phyloP scores from a whole-genome alignment of 169 alveolate genomes.

The Plasmodium vivax region DNA sequence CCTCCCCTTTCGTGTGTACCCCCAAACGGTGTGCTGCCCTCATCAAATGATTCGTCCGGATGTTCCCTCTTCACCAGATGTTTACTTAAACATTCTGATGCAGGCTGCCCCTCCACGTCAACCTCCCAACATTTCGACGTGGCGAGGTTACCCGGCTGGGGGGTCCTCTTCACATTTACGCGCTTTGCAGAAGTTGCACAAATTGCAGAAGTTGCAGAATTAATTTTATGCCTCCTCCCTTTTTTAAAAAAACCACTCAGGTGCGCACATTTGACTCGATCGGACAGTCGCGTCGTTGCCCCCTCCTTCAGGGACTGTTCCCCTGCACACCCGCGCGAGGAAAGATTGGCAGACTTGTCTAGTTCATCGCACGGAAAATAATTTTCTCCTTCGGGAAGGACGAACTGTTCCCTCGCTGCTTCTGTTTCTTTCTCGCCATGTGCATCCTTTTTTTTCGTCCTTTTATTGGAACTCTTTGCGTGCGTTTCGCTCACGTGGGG shows the following conservation, averaged over 20 bases:
- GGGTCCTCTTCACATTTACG: not conserved
- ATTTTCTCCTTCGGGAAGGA: not conserved
- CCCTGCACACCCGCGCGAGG: not conserved
- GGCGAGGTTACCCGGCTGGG: not conserved
- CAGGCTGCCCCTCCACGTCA: not conserved
- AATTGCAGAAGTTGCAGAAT: not conserved
- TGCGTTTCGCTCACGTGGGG: not conserved
- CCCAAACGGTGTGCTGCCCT: not conserved
- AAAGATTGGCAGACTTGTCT: not conserved
- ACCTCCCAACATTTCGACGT: not conserved
- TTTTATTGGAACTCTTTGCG: not conserved
- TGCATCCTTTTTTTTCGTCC: not conserved
- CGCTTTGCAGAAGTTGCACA: not conserved
- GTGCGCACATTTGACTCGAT: not conserved
- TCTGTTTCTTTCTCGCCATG: not conserved
- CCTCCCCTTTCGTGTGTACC: not conserved
- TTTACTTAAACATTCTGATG: not conserved
- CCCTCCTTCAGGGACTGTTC: not conserved
- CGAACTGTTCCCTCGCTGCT: not conserved
- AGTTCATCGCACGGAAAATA: not conserved
- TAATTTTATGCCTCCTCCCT: not conserved
- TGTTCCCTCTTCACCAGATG: not conserved
- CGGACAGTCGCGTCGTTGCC: not conserved
- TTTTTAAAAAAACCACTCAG: not conserved
- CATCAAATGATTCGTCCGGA: not conserved